Evolutionary conservation across 257 asterid species (phyloP).

Genomic region (Leonotis leonurus): DNA sequence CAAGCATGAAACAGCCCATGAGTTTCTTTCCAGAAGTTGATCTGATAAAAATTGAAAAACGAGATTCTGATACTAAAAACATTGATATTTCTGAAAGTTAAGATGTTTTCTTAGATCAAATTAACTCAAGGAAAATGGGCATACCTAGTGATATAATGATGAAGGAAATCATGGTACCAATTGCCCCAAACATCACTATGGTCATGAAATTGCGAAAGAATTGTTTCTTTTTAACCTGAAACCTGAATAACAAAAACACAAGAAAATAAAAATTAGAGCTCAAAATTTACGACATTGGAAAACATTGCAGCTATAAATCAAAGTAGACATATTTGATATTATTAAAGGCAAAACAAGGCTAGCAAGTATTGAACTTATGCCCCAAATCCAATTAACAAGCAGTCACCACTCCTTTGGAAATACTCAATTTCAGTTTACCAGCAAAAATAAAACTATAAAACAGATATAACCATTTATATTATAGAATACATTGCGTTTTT

Average conservation of each 20-base stretch:
- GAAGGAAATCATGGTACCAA: slow-evolving; percentile 95
- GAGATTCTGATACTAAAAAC: neutral
- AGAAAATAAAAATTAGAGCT: slow-evolving; percentile 4
- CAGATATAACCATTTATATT: neutral
- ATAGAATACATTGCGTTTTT: too few relatives aligned
- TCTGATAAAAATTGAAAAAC: neutral
- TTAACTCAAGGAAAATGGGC: slow-evolving; percentile 10
- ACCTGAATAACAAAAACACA: slow-evolving; percentile 46
- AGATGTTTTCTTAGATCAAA: slow-evolving; percentile 2
- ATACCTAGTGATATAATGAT: slow-evolving; percentile 75
- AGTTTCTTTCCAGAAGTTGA: neutral
- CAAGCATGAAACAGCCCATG: slow-evolving; percentile 16
- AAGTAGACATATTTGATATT: neutral
- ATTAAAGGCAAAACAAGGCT: neutral
- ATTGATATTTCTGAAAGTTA: slow-evolving; percentile 1
- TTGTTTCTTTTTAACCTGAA: slow-evolving; percentile 98
- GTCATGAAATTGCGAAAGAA: slow-evolving; percentile 96
- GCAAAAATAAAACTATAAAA: neutral
- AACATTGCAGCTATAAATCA: slow-evolving; percentile 11
- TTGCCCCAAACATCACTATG: slow-evolving; percentile 81
- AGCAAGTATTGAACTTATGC: neutral
- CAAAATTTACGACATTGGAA: slow-evolving; percentile 4
- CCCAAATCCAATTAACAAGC: slow-evolving; percentile 1
- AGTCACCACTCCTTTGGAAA: neutral
- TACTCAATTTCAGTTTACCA: neutral